Evolutionary conservation across 2,329 filamentous ascomycete genomes (phyloP).

Genomic region (Colletotrichum godetiae): DNA sequence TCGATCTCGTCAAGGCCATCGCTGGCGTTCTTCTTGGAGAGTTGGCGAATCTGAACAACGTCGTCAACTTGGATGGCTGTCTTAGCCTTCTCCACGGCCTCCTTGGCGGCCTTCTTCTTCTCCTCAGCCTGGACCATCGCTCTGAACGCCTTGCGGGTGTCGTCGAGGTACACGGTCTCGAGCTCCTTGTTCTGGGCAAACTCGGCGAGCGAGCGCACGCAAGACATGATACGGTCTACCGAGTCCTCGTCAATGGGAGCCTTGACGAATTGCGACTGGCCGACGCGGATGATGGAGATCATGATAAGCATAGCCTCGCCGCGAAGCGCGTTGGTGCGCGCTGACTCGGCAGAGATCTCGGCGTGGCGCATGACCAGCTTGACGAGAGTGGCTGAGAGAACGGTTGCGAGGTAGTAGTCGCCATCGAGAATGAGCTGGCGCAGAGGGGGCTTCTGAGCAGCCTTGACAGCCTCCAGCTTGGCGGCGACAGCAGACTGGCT

Average conservation of each 20-base stretch:
- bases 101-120: conserved; percentile 96
- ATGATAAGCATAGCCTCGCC: conserved; percentile 99
- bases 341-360: conserved; percentile 87
- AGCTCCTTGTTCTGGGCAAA: conserved; percentile 91
- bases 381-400: conserved; percentile 94
- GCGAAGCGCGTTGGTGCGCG: conserved; percentile 91
- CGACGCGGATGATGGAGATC: conserved; percentile 98
- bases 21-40: conserved; percentile 88
- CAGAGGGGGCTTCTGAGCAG: conserved; percentile 94
- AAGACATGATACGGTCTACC: conserved; percentile 98
- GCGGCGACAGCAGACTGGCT: conserved; percentile 91
- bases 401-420: conserved; percentile 95
- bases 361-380: conserved; percentile 98
- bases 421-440: conserved; percentile 95
- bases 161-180: conserved; percentile 91
- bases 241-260: conserved; percentile 97
- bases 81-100: conserved; percentile 92
- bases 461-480: conserved; percentile 94
- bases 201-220: conserved; percentile 90
- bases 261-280: conserved; percentile 99
- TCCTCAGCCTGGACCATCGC: conserved; percentile 98
- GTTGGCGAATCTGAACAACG: conserved; percentile 89
- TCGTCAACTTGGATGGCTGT: conserved; percentile 96
- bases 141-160: conserved; percentile 94
- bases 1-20: conserved; percentile 89